Evolutionary conservation across 73 alveolate genomes (phyloP).

Genomic region (Tetrahymena thermophila): DNA sequence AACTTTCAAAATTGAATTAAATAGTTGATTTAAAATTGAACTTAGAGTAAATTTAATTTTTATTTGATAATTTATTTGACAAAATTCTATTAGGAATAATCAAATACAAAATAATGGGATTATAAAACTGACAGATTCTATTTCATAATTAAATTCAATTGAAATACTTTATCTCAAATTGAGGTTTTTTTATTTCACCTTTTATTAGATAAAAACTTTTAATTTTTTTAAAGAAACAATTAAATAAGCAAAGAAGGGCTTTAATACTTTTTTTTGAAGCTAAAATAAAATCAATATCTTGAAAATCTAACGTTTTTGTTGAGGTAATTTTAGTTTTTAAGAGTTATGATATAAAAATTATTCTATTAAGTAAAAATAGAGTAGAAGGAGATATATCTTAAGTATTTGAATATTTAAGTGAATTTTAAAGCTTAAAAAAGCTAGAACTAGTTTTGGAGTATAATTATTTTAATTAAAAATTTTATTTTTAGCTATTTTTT

Average conservation of each 20-base stretch:
- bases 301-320: not conserved
- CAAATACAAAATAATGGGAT: not conserved
- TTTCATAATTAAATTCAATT: not conserved
- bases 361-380: not conserved
- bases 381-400: not conserved
- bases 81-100: not conserved
- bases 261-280: not conserved
- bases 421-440: no score
- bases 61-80: no score
- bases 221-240: not conserved
- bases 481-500: no score
- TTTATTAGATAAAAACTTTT: no score
- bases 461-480: no score
- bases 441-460: not conserved
- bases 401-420: not conserved
- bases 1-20: no score
- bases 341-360: no score
- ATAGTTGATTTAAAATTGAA: no score
- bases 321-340: not conserved
- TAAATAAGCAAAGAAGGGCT: not conserved
- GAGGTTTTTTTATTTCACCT: not conserved
- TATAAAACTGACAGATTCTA: not conserved
- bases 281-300: not conserved
- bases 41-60: not conserved
- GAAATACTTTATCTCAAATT: no score